Percentiles rank a stretch among this genome's conserved stretches.
Conservation (phyloP, 768 basidiomycete genomes). For the Baorangia bicolor region DNA sequence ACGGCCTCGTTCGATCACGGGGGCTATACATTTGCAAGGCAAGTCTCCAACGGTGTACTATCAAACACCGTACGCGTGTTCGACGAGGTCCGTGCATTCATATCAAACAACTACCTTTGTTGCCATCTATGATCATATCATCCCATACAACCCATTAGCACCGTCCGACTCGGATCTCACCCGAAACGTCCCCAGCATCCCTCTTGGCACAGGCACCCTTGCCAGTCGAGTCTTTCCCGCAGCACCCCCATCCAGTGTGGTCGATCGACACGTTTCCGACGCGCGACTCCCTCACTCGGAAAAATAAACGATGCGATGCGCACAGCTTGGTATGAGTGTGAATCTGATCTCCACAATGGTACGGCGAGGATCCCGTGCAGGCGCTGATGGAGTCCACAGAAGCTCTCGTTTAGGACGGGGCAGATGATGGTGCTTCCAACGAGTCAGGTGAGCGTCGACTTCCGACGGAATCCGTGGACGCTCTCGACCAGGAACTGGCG, state of each 20-base stretch:
- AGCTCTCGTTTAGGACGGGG: background rate
- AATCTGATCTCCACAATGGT: too few relatives aligned
- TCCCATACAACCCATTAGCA: too few relatives aligned
- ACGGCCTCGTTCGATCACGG: background rate
- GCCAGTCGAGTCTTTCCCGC: too few relatives aligned
- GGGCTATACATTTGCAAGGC: background rate
- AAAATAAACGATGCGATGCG: too few relatives aligned
- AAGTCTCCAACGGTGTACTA: background rate
- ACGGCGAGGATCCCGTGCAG: background rate
- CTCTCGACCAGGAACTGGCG: too few relatives aligned
- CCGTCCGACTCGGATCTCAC: background rate
- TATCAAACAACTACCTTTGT: background rate
- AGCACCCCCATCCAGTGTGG: background rate
- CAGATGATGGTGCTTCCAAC: too few relatives aligned
- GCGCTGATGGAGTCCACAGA: background rate
- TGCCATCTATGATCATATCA: background rate
- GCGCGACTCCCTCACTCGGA: too few relatives aligned
- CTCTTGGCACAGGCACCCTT: background rate
- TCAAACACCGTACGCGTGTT: background rate
- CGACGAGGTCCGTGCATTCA: background rate
- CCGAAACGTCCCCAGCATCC: background rate
- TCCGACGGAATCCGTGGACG: background rate
- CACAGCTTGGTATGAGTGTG: slow-evolving; percentile 1
- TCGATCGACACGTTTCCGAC: background rate
- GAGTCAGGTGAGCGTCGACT: too few relatives aligned